phyloP scores from a whole-genome alignment of 2,329 filamentous ascomycete species.

The Albophoma yamanashiensis region DNA sequence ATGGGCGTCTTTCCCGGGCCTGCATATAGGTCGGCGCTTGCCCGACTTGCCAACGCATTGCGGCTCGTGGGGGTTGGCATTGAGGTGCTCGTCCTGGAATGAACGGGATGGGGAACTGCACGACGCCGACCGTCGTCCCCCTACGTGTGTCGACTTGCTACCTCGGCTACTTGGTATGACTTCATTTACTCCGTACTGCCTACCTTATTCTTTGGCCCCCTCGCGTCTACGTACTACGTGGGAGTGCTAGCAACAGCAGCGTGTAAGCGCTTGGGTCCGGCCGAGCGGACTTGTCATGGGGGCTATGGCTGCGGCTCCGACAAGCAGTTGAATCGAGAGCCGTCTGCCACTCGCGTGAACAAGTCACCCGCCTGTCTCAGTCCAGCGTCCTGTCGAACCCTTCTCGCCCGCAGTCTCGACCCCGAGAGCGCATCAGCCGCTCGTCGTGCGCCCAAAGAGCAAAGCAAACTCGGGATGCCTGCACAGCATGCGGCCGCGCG shows the following conservation, averaged over 20 bases:
- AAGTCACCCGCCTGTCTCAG: neutral
- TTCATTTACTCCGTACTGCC: too few species aligned
- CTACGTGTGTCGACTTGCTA: neutral
- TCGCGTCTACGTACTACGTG: neutral
- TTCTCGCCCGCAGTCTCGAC: neutral
- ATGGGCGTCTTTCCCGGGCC: neutral
- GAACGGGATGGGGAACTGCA: neutral
- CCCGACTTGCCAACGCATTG: neutral
- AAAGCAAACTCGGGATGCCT: neutral
- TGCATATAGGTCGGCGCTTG: neutral
- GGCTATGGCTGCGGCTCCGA: neutral
- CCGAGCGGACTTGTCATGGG: neutral
- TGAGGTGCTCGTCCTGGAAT: neutral
- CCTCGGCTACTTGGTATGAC: neutral
- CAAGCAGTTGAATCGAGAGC: neutral
- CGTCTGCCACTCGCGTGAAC: neutral
- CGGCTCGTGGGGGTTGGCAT: neutral
- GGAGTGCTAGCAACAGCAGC: neutral
- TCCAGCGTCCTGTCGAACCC: neutral
- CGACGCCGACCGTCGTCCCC: neutral
- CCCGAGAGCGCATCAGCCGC: too few species aligned
- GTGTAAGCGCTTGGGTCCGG: neutral
- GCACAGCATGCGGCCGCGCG: neutral
- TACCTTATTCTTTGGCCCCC: neutral
- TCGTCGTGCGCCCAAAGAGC: neutral